Base-by-base conservation (phyloP, 495 filamentous ascomycete species). In the Cercophora sp. region DNA sequence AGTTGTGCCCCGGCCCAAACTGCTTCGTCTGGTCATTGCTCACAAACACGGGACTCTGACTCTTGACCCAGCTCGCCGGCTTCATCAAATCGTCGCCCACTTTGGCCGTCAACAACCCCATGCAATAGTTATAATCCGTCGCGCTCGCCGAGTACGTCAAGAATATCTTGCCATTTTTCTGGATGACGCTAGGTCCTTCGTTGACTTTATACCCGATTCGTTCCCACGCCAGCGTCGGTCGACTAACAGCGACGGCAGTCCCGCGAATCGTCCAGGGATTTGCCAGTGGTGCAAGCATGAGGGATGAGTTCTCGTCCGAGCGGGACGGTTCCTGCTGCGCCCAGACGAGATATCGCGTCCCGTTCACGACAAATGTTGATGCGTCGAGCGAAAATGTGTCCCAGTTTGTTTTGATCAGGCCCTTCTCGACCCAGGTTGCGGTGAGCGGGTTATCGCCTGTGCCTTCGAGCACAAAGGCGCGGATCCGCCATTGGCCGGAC, bases 1-100 rank as follows among this genome's bases (percentile, higher is more conserved):
- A 65, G 57, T 82, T 81, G 41, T 80, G 77, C 0, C 78, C 79
- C 0, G 79, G 73, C 2, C 79, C 79, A 36, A 72, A 77, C 59
- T 79, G 76, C 11, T 59, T 54, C 2, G 77, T 76, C 48, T 78
- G 74, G 2, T 68, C 70, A 39, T 64, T 65, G 48, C 64, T 64
- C 5, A 48, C 47, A 35, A 65, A 63, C 31, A 65, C 22, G 13
- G 62, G 59, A 1, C 1, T 36, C n/a, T 9, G 47, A 0, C 49
- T 23, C 57, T 81, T 82, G 10, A 40, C 61, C 79, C 79, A 82
- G 1, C 66, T 68, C 0, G 58, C 48, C 0, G 65, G 48, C 31
- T 64, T 54, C 8, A 68, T 52, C 1, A 75, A 71, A 37, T 78
- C 68, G 0, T 68, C 63, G 0, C 37, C 40, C 1, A 64, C 68